Evolutionary conservation across 805 yeast species (phyloP), one percentile per base, ranked within the genome.

Genomic region (Teunomyces funiuensis): DNA sequence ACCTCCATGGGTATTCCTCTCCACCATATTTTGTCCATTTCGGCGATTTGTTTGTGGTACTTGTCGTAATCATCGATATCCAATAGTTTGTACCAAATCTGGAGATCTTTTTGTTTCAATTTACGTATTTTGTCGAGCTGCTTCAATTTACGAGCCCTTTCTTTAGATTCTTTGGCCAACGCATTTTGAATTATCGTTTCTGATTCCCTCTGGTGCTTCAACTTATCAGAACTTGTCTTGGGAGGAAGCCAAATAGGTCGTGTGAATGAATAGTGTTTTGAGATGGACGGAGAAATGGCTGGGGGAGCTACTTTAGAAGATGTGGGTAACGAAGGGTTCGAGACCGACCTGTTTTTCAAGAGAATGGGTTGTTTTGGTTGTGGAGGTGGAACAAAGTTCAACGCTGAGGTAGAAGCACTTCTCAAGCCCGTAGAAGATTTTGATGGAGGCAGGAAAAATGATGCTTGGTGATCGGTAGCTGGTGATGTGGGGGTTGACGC

Each of bases 221-320:
- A 40, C 13, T 75, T 73, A 50, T 84, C 89, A 14, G 61, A 58
- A 13, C 60, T 55, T 18, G 75, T 60, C 55, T 84, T 84, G 33
- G 88, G 87, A 0, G 91, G 90, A 28, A 84, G 60, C 66, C 79
- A 76, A 1, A 73, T 60, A 18, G 86, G 89, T 40, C 91, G 63
- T 0, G 89, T 82, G 17, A 68, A 65, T 0, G 83, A 59, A 10
- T 70, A 47, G 40, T 58, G 54, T 33, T 49, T 45, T 20, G 45
- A 34, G 6, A 14, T 22, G 6, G 27, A 16, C 5, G 37, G 37
- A 14, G 37, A 20, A 6, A 19, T 17, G 13, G 14, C 17, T 9
- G 27, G 27, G 5, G 26, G 31, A 7, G 19, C 22, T 13, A 16
- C 7, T 14, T 13, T 11, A 6, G 13, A n/a, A 6, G 36, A 9